Evolutionary conservation across 768 basidiomycete species (phyloP), one percentile per base, ranked within the genome.

Genomic region (Calvatia gigantea): DNA sequence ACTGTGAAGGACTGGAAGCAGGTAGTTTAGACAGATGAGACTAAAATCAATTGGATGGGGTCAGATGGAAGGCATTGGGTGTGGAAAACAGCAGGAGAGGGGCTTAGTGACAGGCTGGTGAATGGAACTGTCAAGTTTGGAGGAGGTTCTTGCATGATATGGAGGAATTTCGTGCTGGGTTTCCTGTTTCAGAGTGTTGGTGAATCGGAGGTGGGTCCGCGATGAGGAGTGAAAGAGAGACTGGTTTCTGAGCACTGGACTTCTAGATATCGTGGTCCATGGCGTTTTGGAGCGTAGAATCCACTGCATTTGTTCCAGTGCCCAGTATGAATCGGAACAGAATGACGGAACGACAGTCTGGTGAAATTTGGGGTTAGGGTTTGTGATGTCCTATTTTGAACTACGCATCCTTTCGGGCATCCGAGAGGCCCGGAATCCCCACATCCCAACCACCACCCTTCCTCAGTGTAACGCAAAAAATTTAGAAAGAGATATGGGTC

Each of bases 91-190:
- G n/a, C n/a, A n/a, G n/a, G n/a, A n/a, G n/a, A n/a, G n/a, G n/a
- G n/a, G n/a, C n/a, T n/a, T n/a, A n/a, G n/a, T n/a, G n/a, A n/a
- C n/a, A n/a, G n/a, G n/a, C n/a, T n/a, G n/a, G n/a, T n/a, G n/a
- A n/a, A n/a, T n/a, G n/a, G n/a, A n/a, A n/a, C n/a, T n/a, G n/a
- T n/a, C n/a, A n/a, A n/a, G n/a, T n/a, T 48, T 47, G 52, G 60
- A 44, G 54, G 44, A 33, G 37, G 49, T 55, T 29, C 50, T 48
- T 56, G 56, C 32, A 39, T 50, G 42, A 32, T 57, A 57, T 9
- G 58, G 57, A 12, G 50, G 46, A 6, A 50, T 35, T 32, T 56
- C 54, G 3, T 14, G 17, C 14, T 19, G 33, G 11, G 45, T 23
- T 44, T 56, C 46, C 6, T 49, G 31, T 15, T 28, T 51, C 12